These are phyloP conservation scores for Austroboletus olivaceoglutinosus DNA, from an alignment of 1,284 basidiomycete species.

Conservation along the genomic window DNA sequence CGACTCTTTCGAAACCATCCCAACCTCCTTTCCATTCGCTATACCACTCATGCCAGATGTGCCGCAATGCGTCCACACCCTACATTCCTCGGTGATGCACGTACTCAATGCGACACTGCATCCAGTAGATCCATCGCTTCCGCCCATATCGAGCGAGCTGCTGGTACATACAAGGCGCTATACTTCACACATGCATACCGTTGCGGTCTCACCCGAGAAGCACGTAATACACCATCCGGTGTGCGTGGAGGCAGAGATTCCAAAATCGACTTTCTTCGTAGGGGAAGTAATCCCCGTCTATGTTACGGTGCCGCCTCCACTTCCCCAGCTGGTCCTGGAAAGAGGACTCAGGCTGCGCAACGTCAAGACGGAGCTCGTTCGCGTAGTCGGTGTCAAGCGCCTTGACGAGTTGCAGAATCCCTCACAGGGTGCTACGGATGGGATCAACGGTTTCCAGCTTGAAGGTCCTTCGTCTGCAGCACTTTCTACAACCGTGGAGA, in stretches of 20 bases:
- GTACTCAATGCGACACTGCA: conserved; percentile 63
- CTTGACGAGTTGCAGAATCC: conserved; percentile 34
- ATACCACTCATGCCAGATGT: conserved; percentile 72
- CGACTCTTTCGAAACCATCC: conserved; percentile 39
- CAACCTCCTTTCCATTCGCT: conserved; percentile 69
- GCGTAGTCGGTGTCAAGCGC: conserved; percentile 53
- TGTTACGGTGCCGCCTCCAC: conserved; percentile 70
- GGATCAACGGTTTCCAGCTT: conserved; percentile 6
- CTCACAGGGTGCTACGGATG: conserved; percentile 16
- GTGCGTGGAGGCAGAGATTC: conserved; percentile 63
- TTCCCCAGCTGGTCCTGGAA: conserved; percentile 59
- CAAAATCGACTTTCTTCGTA: conserved; percentile 63
- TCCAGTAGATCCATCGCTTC: conserved; percentile 42
- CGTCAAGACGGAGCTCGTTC: conserved; percentile 68
- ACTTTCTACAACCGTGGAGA: conserved; percentile 25
- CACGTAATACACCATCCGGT: conserved; percentile 60
- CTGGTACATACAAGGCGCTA: conserved; percentile 72
- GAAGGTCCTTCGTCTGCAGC: conserved; percentile 32
- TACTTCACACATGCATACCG: conserved; percentile 56
- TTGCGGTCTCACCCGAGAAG: conserved; percentile 58
- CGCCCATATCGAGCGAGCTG: conserved; percentile 53
- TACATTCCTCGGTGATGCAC: conserved; percentile 66
- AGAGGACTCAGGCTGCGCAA: conserved; percentile 70
- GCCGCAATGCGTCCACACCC: conserved; percentile 72
- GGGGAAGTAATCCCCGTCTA: conserved; percentile 75